phyloP scores from a whole-genome alignment of 176 grass and related monocot genomes.

The Tillandsia fasciculata region DNA sequence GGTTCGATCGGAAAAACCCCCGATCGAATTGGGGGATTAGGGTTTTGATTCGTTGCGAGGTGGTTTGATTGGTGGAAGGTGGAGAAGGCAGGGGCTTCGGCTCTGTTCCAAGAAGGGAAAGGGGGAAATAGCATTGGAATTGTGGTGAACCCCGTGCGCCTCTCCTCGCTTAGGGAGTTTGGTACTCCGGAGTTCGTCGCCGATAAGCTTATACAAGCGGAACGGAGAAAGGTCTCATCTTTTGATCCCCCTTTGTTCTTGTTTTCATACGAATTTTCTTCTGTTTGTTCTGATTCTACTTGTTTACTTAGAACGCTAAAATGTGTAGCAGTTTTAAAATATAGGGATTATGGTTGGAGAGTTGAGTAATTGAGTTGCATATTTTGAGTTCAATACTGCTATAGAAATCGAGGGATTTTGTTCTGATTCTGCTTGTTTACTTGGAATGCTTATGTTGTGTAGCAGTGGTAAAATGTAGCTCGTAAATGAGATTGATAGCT shows the following conservation, averaged over 20 bases:
- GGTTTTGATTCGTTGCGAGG: background rate
- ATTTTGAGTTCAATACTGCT: too few species aligned
- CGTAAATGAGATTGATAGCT: too few species aligned
- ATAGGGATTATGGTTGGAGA: too few species aligned
- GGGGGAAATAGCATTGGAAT: constrained; percentile 80
- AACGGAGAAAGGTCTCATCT: constrained; percentile 64
- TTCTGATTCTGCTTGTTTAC: too few species aligned
- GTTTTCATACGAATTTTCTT: too few species aligned
- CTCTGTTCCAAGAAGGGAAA: constrained; percentile 59
- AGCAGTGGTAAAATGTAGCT: too few species aligned
- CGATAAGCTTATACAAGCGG: constrained; percentile 73
- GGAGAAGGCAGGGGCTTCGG: constrained; percentile 80
- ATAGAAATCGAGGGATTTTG: too few species aligned
- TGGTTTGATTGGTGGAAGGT: constrained; percentile 41
- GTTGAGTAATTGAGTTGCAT: background rate
- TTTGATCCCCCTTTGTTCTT: background rate
- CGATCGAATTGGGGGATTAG: background rate
- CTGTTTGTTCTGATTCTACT: background rate
- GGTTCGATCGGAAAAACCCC: background rate
- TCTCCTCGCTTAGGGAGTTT: constrained; percentile 68
- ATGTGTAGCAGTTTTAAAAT: too few species aligned
- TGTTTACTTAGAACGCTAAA: too few species aligned
- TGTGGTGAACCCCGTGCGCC: constrained; percentile 71
- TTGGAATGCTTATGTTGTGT: too few species aligned
- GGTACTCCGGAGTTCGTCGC: constrained; percentile 81